Evolutionary conservation across 2,329 filamentous ascomycete species (phyloP).

Genomic region (Aspergillus pseudoterreus): DNA sequence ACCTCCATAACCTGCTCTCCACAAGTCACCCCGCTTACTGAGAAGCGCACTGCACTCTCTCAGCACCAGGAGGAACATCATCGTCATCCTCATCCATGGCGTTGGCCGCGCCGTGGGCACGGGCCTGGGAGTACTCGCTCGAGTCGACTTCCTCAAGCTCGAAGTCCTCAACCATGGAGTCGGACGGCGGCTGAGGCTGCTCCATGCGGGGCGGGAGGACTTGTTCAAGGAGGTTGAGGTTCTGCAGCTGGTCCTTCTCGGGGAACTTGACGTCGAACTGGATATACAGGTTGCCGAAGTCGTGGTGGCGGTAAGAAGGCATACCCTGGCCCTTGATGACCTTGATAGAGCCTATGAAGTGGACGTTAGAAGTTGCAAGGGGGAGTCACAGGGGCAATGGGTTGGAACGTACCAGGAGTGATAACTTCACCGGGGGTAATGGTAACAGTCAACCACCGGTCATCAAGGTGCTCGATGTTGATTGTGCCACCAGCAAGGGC

Average conservation of each 20-base stretch:
- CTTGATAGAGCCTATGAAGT: constrained; percentile 71
- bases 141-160: constrained; percentile 80
- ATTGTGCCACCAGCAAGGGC: constrained; percentile 88
- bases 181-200: constrained; percentile 65
- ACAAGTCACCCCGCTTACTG: constrained; percentile 37
- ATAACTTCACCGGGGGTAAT: constrained; percentile 95
- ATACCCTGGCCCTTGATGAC: constrained; percentile 95
- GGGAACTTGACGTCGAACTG: constrained; percentile 98
- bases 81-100: constrained; percentile 70
- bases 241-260: constrained; percentile 64
- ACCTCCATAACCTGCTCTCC: constrained; percentile 6
- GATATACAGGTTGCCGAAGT: constrained; percentile 93
- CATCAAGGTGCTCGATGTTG: constrained; percentile 93
- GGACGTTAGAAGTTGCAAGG: constrained; percentile 5
- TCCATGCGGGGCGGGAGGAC: constrained; percentile 72
- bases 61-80: constrained; percentile 46
- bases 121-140: constrained; percentile 58
- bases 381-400: neutral
- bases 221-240: constrained; percentile 75
- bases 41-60: constrained; percentile 51
- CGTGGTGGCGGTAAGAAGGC: constrained; percentile 93
- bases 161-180: constrained; percentile 89
- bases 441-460: constrained; percentile 91
- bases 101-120: constrained; percentile 63
- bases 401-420: constrained; percentile 66